Base-by-base conservation (phyloP, 2,329 filamentous ascomycete genomes). In the Aspergillus quadricinctus region DNA sequence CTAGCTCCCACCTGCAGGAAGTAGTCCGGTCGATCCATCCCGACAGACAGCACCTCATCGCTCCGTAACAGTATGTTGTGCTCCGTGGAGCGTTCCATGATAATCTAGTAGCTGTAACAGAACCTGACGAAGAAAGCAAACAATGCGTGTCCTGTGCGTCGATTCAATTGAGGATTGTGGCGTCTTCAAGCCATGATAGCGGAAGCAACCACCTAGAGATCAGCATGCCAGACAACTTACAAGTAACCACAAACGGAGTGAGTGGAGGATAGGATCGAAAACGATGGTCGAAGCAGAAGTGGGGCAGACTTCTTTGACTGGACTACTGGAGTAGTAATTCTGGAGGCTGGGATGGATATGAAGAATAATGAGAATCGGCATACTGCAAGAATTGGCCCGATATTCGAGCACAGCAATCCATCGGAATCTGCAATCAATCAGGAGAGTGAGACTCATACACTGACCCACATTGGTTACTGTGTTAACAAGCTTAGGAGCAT, bases 111-210 rank as follows among this genome's bases (percentile, higher is more conserved):
- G 29, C 19, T 14, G 29, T 40, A 41, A 35, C 43, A 41, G 37
- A 14, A 17, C 14, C 14, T 37, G 29, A 10, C 31, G 14, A 29
- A 17, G 35, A 48, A 54, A 54, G 55, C 52, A 63, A 56, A 54
- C 52, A 25, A 37, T 37, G 14, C 2, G 6, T 37, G 31, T 14
- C 14, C 31, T 51, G 46, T 61, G 59, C 59, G 60, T 61, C 61
- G 61, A 63, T 55, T 63, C 57, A 58, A 64, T 63, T 61, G 55
- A 61, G 49, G 60, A 64, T 63, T 64, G 60, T 57, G 55, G 57
- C 51, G 59, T 52, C 55, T 57, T 52, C 31, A 35, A 17, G 31
- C 31, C 11, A 51, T 53, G 46, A 65, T 64, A 63, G 62, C 61
- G 64, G 62, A 59, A 58, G 53, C 14, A 19, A 37, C 31, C 31